phyloP scores from a whole-genome alignment of 768 basidiomycete species.

The Pisolithus microcarpus region DNA sequence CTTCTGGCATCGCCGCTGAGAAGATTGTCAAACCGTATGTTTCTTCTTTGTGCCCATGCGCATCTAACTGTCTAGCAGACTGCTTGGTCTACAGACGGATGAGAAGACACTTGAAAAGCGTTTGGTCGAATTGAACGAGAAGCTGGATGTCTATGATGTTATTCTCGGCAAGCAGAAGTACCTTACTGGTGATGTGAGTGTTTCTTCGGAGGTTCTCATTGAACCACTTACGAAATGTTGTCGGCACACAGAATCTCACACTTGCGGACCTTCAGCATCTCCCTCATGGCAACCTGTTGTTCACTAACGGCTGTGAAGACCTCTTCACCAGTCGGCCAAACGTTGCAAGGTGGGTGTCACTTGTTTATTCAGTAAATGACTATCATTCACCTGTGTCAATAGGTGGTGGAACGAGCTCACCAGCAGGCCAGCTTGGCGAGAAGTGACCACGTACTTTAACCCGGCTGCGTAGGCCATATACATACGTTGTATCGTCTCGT shows the following conservation, averaged over 20 bases:
- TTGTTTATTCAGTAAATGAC: too few species aligned
- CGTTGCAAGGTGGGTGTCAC: conserved; percentile 32
- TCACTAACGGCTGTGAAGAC: conserved; percentile 18
- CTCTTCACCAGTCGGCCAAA: conserved; percentile 34
- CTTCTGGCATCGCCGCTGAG: conserved; percentile 36
- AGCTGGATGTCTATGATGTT: conserved; percentile 44
- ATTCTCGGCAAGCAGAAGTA: conserved; percentile 51
- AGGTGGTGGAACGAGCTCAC: conserved; percentile 51
- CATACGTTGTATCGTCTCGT: too few species aligned
- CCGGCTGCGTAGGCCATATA: too few species aligned
- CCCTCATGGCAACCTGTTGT: conserved; percentile 33
- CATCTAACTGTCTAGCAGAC: conserved; percentile 5
- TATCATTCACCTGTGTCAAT: background rate
- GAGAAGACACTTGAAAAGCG: conserved; percentile 11
- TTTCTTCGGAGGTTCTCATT: too few species aligned
- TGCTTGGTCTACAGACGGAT: conserved; percentile 17
- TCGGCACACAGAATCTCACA: conserved; percentile 32
- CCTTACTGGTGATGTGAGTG: conserved; percentile 47
- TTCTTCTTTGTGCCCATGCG: background rate
- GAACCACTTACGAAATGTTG: too few species aligned
- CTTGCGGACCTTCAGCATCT: conserved; percentile 56
- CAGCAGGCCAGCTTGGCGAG: conserved; percentile 37
- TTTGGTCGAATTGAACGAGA: conserved; percentile 20
- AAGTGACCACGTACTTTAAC: background rate
- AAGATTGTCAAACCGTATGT: conserved; percentile 46